These are phyloP conservation scores for Vitis rupestris DNA, from an alignment of 164 flowering plant species.

Conservation along the genomic window DNA sequence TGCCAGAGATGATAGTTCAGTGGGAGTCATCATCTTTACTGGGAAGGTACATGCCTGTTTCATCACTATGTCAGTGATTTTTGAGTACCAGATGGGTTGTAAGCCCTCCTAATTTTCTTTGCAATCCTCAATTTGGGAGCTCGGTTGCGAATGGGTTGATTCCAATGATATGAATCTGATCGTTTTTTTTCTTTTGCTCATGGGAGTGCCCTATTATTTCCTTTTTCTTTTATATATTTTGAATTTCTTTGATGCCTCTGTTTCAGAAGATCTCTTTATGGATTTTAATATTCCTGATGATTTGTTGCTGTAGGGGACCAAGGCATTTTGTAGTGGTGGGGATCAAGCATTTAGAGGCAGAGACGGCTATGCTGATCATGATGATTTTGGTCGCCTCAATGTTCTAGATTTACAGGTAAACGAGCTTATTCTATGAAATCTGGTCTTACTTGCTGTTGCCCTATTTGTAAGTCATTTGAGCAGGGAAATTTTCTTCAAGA, in stretches of 20 bases:
- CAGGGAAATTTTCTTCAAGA: background rate
- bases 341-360: constrained; percentile 77
- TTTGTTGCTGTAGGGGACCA: constrained; percentile 56
- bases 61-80: too few species aligned
- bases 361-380: constrained; percentile 80
- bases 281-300: too few species aligned
- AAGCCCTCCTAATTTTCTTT: too few species aligned
- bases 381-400: constrained; percentile 81
- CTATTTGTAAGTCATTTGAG: background rate
- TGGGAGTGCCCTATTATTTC: too few species aligned
- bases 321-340: constrained; percentile 97
- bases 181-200: background rate
- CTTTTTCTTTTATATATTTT: background rate
- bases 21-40: constrained; percentile 87
- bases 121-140: too few species aligned
- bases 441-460: background rate
- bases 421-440: too few species aligned
- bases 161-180: too few species aligned
- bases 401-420: constrained; percentile 87
- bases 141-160: too few species aligned
- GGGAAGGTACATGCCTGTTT: constrained; percentile 55
- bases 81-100: too few species aligned
- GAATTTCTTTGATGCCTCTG: background rate
- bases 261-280: too few species aligned
- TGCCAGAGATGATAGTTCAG: constrained; percentile 82